Evolutionary conservation across 2,329 filamentous ascomycete genomes (phyloP), one percentile per base, ranked within the genome.

Genomic region (Diplodia mutila): DNA sequence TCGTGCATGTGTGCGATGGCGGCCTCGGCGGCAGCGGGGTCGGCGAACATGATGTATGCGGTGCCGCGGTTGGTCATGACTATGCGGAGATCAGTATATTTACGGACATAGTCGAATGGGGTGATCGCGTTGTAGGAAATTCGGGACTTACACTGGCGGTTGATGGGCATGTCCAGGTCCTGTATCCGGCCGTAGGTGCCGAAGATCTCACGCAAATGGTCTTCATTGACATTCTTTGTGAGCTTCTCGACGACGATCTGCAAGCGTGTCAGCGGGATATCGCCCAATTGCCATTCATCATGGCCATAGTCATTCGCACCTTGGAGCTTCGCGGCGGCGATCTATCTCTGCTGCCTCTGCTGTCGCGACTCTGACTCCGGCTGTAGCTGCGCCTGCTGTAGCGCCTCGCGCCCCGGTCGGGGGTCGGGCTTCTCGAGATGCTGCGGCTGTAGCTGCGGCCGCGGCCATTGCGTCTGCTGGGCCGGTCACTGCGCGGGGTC

Each of bases 1-100:
- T 99, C 95, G 79, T 99, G 95, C 95, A 99, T 98, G 77, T 97
- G 92, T 21, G 94, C 89, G 73, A 97, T 96, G 32, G 95, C 95
- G 16, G 89, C 85, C 80, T 97, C 93, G 27, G 95, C 94, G 70
- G 94, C 91, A 61, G 87, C 84, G 71, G 93, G 87, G 71, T 90
- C 85, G 65, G 88, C 84, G 80, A 91, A 99, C 51, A 97, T 85
- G 70, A 98, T 93, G 78, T 97, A 98, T 37, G 94, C 95, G 32
- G 93, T 97, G 55, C 95, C 94, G 67, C 94, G 90, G 75, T 98
- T 98, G 65, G 89, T 93, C 78, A 91, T 90, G 83, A 91, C 92
- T 95, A 74, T 69, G 48, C 2, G 29, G 12, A 9, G 7, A 9
- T 52, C n/a, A 42, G 48, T 21, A 8, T 37, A 7, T 23, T n/a